Evolutionary conservation across 2,329 filamentous ascomycete species (phyloP), one percentile per base, ranked within the genome.

Genomic region (Pseudogymnoascus sp.): DNA sequence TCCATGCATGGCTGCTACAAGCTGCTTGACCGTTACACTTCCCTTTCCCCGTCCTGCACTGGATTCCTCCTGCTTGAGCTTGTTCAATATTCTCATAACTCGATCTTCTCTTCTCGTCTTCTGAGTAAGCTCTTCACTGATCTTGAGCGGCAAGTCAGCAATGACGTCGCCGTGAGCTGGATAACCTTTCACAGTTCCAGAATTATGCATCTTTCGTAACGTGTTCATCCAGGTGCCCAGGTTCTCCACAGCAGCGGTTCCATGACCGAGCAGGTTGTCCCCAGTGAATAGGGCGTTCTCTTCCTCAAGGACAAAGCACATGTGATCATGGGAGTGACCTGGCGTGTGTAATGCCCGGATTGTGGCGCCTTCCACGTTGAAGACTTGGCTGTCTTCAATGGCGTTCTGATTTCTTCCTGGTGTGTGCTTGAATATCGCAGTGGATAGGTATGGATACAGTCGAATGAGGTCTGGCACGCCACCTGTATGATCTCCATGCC

Each of bases 191-290:
- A 35, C 33, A 35, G 33, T 14, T 14, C 33, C 33, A 35, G 33
- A 35, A 35, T 35, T 35, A 4, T 35, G 77, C 90, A 94, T 93
- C 65, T 79, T 79, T 25, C 83, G 78, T 9, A 95, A 77, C 62
- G 84, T 89, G 23, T 73, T 70, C 67, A 93, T 78, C 71, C 92
- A 95, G 0, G 77, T 75, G 1, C 77, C 74, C 6, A 94, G 78
- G 65, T 92, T 83, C 72, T 94, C 90, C 66, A 94, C 93, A 0
- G 92, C 90, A 4, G 88, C 85, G 2, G 89, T 93, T 8, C 91
- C 90, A 62, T 95, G 89, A 1, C 91, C 91, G 1, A 96, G 80
- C 3, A 95, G 85, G 70, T 92, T 93, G 74, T 95, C 91, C 5
- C 88, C 91, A 0, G 91, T 94, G 74, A 95, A 92, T 75, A 95